A percentile compares a stretch with the other conserved stretches of the same genome.
Conservation (phyloP, 2,329 filamentous ascomycete genomes). For the Apiospora hydei region DNA sequence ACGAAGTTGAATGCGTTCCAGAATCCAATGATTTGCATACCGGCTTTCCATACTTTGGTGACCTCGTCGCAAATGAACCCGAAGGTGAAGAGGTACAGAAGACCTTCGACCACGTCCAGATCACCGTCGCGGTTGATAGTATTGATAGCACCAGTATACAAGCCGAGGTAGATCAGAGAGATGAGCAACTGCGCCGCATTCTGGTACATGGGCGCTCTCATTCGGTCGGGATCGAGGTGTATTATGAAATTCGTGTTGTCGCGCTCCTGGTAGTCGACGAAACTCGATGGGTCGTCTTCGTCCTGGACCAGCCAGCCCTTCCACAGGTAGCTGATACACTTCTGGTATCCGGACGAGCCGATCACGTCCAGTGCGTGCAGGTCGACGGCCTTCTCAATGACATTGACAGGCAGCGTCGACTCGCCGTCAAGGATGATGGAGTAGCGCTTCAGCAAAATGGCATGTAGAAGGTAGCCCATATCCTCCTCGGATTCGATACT, state of each 20-base stretch:
- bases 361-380: conserved; percentile 89
- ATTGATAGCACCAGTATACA: conserved; percentile 93
- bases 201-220: conserved; percentile 92
- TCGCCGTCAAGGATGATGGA: conserved; percentile 77
- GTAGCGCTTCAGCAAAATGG: conserved; percentile 87
- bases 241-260: conserved; percentile 78
- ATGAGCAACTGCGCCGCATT: conserved; percentile 88
- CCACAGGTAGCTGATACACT: conserved; percentile 93
- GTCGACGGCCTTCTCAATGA: conserved; percentile 92
- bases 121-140: conserved; percentile 87
- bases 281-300: conserved; percentile 86
- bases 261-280: conserved; percentile 86
- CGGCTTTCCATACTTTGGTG: conserved; percentile 92
- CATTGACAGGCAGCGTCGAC: conserved; percentile 80
- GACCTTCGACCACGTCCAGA: conserved; percentile 81
- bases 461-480: conserved; percentile 77
- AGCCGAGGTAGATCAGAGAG: conserved; percentile 79
- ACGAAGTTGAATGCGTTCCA: conserved; percentile 95
- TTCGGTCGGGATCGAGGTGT: conserved; percentile 92
- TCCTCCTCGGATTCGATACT: conserved; percentile 89
- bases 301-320: conserved; percentile 96
- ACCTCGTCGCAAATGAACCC: conserved; percentile 90
- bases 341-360: conserved; percentile 92
- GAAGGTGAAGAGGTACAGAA: conserved; percentile 89
- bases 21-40: conserved; percentile 88